Percentiles rank a stretch among this genome's conserved stretches.
phyloP scores from a whole-genome alignment of 2,329 filamentous ascomycete species.

The Calonectria henricotiae region DNA sequence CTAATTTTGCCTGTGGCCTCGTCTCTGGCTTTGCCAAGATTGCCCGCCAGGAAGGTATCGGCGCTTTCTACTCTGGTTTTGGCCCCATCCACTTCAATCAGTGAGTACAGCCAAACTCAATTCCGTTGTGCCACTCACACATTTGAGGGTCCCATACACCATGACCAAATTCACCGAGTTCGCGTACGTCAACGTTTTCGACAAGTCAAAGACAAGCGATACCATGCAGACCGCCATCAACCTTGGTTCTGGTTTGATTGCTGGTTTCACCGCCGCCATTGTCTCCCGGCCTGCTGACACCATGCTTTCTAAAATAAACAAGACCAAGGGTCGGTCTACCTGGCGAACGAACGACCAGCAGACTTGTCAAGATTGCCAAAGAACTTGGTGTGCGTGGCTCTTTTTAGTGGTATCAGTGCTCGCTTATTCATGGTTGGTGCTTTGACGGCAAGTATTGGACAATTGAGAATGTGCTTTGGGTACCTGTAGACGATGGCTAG shows the following conservation, averaged over 20 bases:
- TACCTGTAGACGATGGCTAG: not conserved
- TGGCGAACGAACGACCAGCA: constrained; percentile 85
- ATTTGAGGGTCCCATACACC: constrained; percentile 6
- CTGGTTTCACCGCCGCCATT: constrained; percentile 86
- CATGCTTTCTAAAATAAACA: constrained; percentile 97
- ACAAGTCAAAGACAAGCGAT: constrained; percentile 7
- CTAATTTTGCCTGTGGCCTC: constrained; percentile 55
- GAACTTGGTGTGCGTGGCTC: constrained; percentile 11
- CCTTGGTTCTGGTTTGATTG: constrained; percentile 72
- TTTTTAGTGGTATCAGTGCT: constrained; percentile 4
- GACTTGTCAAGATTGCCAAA: constrained; percentile 80
- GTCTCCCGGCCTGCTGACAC: constrained; percentile 94
- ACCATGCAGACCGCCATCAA: constrained; percentile 82
- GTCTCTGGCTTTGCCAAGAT: constrained; percentile 12
- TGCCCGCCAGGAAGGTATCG: constrained; percentile 8
- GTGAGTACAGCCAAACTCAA: not conserved
- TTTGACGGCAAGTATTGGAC: not conserved
- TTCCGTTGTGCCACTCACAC: not conserved
- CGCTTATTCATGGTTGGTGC: constrained; percentile 19
- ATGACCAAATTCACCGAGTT: constrained; percentile 17
- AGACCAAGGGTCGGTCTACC: constrained; percentile 89
- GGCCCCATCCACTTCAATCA: constrained; percentile 18
- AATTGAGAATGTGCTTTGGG: too few relatives aligned
- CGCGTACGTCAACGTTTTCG: not conserved
- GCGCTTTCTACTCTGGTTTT: constrained; percentile 8